Evolutionary conservation across 768 basidiomycete species (phyloP).

Genomic region (Phlebiopsis gigantea): DNA sequence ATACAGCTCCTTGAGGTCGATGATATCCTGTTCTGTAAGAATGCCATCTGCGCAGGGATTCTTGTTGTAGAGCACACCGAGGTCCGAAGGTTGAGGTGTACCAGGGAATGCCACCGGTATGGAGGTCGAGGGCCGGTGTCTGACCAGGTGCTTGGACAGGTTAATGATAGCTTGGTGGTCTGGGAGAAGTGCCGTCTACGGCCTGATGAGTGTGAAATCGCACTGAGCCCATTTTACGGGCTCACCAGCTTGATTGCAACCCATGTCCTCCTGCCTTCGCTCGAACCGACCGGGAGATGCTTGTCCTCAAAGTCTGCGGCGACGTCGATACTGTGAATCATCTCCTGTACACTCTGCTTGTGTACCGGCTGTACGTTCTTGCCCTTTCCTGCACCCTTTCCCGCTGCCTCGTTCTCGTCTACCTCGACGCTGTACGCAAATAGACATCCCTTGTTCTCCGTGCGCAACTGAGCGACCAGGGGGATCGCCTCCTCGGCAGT

Average conservation of each 20-base stretch:
- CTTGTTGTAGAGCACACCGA: conserved; percentile 39
- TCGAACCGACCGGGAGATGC: conserved; percentile 11
- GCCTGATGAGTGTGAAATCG: background rate
- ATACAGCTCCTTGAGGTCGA: conserved; percentile 55
- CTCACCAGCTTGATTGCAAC: conserved; percentile 81
- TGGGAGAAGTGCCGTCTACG: conserved; percentile 65
- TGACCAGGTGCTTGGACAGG: conserved; percentile 54
- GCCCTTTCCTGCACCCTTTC: conserved; percentile 14
- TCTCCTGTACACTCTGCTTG: conserved; percentile 69
- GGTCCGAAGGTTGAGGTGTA: conserved; percentile 52
- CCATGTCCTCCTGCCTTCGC: conserved; percentile 58
- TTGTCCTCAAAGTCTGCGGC: conserved; percentile 76
- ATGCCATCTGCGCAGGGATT: conserved; percentile 15
- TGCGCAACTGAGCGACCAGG: conserved; percentile 55
- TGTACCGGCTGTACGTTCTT: conserved; percentile 33
- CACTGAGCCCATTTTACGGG: background rate
- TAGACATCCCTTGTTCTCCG: conserved; percentile 66
- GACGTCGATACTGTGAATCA: conserved; percentile 68
- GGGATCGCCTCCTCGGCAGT: conserved; percentile 65
- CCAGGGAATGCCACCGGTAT: conserved; percentile 62
- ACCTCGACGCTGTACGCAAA: conserved; percentile 88
- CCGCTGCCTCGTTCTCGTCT: conserved; percentile 50
- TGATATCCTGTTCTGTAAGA: conserved; percentile 53
- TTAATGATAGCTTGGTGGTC: conserved; percentile 54
- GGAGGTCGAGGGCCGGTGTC: conserved; percentile 31